Evolutionary conservation across 257 asterid species (phyloP).

Genomic region (Nicotiana benthamiana): DNA sequence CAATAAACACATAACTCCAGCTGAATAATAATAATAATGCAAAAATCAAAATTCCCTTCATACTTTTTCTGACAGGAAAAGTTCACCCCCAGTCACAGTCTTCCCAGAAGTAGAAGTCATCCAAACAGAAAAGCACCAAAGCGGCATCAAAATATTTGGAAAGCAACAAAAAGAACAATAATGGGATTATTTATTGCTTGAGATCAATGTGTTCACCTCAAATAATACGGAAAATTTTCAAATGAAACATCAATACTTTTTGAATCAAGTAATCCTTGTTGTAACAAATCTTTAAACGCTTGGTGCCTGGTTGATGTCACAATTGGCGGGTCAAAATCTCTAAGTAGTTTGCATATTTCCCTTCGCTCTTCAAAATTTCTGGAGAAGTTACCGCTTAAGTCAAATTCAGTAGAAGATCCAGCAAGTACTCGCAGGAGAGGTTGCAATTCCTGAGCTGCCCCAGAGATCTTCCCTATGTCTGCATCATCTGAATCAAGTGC

Average conservation of each 20-base stretch:
- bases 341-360: slow-evolving; percentile 37
- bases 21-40: neutral
- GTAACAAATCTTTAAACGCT: slow-evolving; percentile 63
- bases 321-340: slow-evolving; percentile 52
- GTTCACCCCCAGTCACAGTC: neutral
- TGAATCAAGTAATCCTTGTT: slow-evolving; percentile 51
- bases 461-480: slow-evolving; percentile 40
- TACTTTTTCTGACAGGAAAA: neutral
- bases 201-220: slow-evolving; percentile 45
- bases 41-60: neutral
- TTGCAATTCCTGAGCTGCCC: slow-evolving; percentile 44
- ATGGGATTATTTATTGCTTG: neutral
- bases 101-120: neutral
- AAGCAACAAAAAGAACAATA: neutral
- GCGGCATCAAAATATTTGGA: neutral
- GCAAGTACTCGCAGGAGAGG: slow-evolving; percentile 42
- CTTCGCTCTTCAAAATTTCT: slow-evolving; percentile 47
- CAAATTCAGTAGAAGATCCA: slow-evolving; percentile 47
- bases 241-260: slow-evolving; percentile 57
- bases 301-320: slow-evolving; percentile 53
- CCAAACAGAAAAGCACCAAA: neutral
- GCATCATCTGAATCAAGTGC: slow-evolving; percentile 31
- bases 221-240: slow-evolving; percentile 76
- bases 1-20: neutral
- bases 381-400: slow-evolving; percentile 41